Conservation (phyloP, 441 rosid species). For the Arabidopsis lyrata region DNA sequence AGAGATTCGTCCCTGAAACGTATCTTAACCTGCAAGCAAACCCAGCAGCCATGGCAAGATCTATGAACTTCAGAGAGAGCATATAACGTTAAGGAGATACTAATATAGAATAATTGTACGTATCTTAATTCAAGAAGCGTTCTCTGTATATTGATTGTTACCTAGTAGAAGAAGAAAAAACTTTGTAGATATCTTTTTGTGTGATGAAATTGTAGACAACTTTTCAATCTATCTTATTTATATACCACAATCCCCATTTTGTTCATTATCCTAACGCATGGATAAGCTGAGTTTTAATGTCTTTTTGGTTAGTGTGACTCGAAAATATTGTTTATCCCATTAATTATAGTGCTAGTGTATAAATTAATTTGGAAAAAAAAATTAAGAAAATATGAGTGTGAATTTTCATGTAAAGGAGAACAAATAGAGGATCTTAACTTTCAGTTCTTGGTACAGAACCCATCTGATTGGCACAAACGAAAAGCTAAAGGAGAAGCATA, state of each 20-base stretch:
- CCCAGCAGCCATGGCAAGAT: conserved; percentile 66
- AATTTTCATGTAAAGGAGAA: conserved; percentile 31
- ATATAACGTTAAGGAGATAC: conserved; percentile 26
- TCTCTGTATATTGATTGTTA: conserved; percentile 29
- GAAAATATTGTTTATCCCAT: conserved; percentile 4
- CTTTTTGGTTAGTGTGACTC: conserved; percentile 11
- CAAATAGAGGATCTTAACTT: conserved; percentile 51
- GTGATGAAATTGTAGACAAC: conserved; percentile 18
- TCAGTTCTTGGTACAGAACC: conserved; percentile 45
- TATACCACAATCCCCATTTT: conserved; percentile 11
- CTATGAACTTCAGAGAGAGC: conserved; percentile 58
- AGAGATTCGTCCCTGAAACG: conserved; percentile 34
- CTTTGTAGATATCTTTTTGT: conserved; percentile 17
- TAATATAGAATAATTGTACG: background rate
- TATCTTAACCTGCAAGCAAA: conserved; percentile 54
- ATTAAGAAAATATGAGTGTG: conserved; percentile 44
- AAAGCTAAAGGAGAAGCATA: conserved; percentile 39
- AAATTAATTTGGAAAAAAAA: background rate
- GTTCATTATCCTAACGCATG: background rate
- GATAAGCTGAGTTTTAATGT: conserved; percentile 13
- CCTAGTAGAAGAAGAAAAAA: conserved; percentile 11
- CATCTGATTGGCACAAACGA: conserved; percentile 40
- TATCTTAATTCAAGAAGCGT: conserved; percentile 9
- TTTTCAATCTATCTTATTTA: conserved; percentile 1
- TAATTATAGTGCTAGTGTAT: background rate